A percentile compares a stretch with the other conserved stretches of the same genome.
Evolutionary conservation across 2,329 filamentous ascomycete genomes (phyloP).

Genomic region (Metarhizium guizhouense): DNA sequence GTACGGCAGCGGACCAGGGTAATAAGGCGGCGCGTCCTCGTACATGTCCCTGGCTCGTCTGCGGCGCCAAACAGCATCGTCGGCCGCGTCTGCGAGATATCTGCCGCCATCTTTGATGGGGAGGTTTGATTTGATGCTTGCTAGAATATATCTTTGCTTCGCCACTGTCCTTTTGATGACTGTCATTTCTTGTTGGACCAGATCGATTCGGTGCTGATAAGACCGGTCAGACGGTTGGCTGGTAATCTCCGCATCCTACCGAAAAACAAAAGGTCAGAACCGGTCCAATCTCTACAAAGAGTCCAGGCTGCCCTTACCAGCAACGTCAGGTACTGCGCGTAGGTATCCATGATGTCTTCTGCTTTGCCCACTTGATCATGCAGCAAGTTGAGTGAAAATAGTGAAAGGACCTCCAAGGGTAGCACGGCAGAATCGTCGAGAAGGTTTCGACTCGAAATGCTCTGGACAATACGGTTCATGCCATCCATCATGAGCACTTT

Average conservation of each 20-base stretch:
- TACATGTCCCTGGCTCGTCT: background rate
- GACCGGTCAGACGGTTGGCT: conserved; percentile 26
- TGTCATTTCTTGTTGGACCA: conserved; percentile 31
- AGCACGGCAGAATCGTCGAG: conserved; percentile 28
- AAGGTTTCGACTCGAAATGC: conserved; percentile 21
- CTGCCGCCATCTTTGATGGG: conserved; percentile 10
- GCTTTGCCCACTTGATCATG: conserved; percentile 28
- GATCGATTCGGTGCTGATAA: conserved; percentile 30
- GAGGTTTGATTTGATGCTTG: conserved; percentile 15
- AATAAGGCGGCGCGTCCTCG: background rate
- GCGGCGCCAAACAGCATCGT: conserved; percentile 3
- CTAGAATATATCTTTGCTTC: conserved; percentile 23
- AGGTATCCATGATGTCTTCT: conserved; percentile 31
- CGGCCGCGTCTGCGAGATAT: conserved; percentile 8
- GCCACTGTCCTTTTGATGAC: conserved; percentile 26
- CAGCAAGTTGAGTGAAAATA: conserved; percentile 29
- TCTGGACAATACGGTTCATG: conserved; percentile 26
- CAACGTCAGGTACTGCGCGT: conserved; percentile 31
- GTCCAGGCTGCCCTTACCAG: conserved; percentile 22
- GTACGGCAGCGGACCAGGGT: background rate
- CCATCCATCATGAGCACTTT: conserved; percentile 23
- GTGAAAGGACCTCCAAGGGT: conserved; percentile 32
- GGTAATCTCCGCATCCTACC: conserved; percentile 2
- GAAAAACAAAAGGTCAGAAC: background rate
- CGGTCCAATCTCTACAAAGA: background rate